Conservation (phyloP, 331 rosid species). For the Quercus tomentella region DNA sequence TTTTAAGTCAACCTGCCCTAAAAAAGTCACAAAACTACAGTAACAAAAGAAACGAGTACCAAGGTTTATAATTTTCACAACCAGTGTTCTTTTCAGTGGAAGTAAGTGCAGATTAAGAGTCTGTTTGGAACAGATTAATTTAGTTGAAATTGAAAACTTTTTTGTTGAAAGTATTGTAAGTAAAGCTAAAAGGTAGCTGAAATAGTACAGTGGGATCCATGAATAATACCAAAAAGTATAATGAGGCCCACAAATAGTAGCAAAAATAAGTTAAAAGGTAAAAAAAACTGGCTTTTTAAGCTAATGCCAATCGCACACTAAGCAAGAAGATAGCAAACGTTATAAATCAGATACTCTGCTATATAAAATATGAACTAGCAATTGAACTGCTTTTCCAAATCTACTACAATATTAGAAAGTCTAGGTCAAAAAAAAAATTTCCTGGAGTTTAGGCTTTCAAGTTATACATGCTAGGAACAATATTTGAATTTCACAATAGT, state of each 20-base stretch:
- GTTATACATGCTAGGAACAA: not conserved
- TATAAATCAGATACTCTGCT: not conserved
- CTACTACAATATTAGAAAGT: not conserved
- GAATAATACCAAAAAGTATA: too few species aligned
- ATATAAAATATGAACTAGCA: not conserved
- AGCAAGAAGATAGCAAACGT: constrained; percentile 3
- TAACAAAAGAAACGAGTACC: constrained; percentile 1
- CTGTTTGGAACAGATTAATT: too few species aligned
- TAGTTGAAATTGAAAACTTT: too few species aligned
- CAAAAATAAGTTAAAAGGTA: too few species aligned
- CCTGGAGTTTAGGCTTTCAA: not conserved
- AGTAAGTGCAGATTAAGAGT: not conserved
- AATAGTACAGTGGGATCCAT: too few species aligned
- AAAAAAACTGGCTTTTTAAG: too few species aligned
- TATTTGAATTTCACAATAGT: not conserved
- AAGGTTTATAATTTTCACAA: constrained; percentile 4
- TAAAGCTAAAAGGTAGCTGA: too few species aligned
- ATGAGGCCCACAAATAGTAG: too few species aligned
- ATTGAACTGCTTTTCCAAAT: not conserved
- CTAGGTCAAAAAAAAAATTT: not conserved
- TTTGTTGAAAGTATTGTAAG: fast-evolving
- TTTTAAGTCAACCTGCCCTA: not conserved
- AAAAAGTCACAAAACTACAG: constrained; percentile 8
- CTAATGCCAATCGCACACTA: not conserved
- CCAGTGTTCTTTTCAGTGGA: not conserved